Evolutionary conservation across 345 rosid species (phyloP).

Genomic region (Gossypioides kirkii): DNA sequence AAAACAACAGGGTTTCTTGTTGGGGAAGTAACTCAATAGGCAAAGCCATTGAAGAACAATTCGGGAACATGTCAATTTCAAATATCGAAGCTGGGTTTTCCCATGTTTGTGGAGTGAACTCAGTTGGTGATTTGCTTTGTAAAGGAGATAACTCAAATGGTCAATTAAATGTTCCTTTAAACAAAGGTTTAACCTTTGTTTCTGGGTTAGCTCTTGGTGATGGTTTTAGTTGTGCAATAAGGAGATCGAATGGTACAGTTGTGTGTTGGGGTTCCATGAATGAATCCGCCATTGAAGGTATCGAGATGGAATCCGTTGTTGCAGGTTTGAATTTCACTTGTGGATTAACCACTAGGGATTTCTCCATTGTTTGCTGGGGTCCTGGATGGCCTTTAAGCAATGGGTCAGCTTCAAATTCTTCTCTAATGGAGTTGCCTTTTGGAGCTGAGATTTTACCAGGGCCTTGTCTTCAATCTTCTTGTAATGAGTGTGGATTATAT

Average conservation of each 20-base stretch:
- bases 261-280: slow-evolving; percentile 72
- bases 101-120: slow-evolving; percentile 73
- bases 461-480: slow-evolving; percentile 52
- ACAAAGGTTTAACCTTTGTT: slow-evolving; percentile 28
- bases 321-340: slow-evolving; percentile 66
- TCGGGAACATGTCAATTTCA: slow-evolving; percentile 41
- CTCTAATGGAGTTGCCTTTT: slow-evolving; percentile 29
- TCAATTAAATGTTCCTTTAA: slow-evolving; percentile 47
- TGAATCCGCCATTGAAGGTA: slow-evolving; percentile 25
- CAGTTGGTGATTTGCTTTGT: slow-evolving; percentile 52
- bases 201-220: slow-evolving; percentile 57
- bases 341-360: slow-evolving; percentile 44
- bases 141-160: slow-evolving; percentile 48
- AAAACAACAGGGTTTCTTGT: slow-evolving; percentile 29
- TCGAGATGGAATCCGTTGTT: slow-evolving; percentile 55
- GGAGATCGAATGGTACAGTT: slow-evolving; percentile 37
- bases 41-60: slow-evolving; percentile 26
- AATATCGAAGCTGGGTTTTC: slow-evolving; percentile 56
- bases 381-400: slow-evolving; percentile 38
- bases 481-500: slow-evolving; percentile 44
- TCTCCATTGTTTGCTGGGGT: slow-evolving; percentile 72
- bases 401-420: slow-evolving; percentile 4
- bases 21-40: slow-evolving; percentile 37
- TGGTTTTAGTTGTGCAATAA: slow-evolving; percentile 56
- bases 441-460: slow-evolving; percentile 53